phyloP scores from a whole-genome alignment of 306 rosid genomes.

The Lithocarpus polystachyus region DNA sequence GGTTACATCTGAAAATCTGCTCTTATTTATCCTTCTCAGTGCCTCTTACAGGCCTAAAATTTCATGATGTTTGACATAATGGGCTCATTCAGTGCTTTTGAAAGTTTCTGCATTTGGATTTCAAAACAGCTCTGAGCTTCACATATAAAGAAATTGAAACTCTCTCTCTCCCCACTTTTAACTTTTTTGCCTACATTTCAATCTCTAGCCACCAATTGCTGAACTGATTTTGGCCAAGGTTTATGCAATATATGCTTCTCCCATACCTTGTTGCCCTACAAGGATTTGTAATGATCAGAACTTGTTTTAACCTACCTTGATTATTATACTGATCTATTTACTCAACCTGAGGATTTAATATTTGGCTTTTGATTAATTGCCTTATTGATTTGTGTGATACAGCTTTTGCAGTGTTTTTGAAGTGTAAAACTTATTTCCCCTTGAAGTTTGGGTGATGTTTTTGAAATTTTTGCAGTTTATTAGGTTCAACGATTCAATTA shows the following conservation, averaged over 20 bases:
- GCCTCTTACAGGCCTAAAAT: not conserved
- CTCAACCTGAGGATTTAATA: not conserved
- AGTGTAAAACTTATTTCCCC: not conserved
- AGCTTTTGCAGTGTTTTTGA: not conserved
- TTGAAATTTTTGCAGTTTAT: not conserved
- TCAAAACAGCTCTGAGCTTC: not conserved
- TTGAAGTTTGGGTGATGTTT: not conserved
- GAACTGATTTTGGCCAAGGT: not conserved
- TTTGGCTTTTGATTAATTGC: not conserved
- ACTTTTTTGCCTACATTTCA: not conserved
- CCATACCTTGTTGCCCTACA: no score
- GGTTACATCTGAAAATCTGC: slow-evolving; percentile 36
- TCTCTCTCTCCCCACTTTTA: not conserved
- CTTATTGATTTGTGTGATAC: not conserved
- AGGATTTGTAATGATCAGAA: no score
- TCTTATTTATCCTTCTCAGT: slow-evolving; percentile 13
- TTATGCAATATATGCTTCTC: not conserved
- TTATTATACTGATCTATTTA: not conserved
- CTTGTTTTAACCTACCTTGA: not conserved
- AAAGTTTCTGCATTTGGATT: not conserved
- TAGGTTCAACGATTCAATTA: not conserved
- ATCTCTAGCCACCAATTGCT: not conserved
- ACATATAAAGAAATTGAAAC: not conserved
- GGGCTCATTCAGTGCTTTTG: not conserved
- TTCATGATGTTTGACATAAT: not conserved